A percentile compares a stretch with the other conserved stretches of the same genome.
Evolutionary conservation across 139 green algal genomes (phyloP).

Genomic region (Klebsormidium nitens): DNA sequence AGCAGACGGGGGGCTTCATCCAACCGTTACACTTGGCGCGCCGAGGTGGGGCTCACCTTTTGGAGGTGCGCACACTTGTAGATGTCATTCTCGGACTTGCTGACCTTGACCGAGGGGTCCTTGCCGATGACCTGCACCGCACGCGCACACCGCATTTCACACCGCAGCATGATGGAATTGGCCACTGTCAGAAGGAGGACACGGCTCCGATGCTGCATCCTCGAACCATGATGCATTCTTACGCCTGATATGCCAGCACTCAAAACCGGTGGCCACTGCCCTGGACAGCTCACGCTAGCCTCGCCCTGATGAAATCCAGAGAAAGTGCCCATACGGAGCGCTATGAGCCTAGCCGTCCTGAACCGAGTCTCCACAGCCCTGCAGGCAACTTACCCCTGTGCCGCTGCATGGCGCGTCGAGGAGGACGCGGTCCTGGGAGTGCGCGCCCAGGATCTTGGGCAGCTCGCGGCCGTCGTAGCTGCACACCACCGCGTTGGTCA

Average conservation of each 20-base stretch:
- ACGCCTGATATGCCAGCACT: no score
- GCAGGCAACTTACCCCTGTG: conserved; percentile 68
- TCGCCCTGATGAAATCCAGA: no score
- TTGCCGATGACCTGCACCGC: conserved; percentile 73
- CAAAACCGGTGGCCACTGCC: no score
- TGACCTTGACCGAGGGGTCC: conserved; percentile 87
- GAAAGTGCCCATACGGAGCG: no score
- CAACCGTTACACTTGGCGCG: background rate
- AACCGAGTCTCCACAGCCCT: no score
- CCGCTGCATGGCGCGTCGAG: conserved; percentile 96
- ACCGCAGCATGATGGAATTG: no score
- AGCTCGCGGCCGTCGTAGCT: conserved; percentile 87
- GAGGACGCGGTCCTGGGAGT: conserved; percentile 84
- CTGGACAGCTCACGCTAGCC: no score
- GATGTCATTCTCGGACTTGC: conserved; percentile 84
- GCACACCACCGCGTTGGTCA: conserved; percentile 90
- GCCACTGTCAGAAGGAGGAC: no score
- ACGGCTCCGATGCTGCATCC: no score
- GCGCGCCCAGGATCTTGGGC: conserved; percentile 72
- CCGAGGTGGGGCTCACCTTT: conserved; percentile 54
- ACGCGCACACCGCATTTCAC: no score
- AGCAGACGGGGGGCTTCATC: background rate
- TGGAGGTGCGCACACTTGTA: conserved; percentile 85
- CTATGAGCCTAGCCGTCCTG: no score
- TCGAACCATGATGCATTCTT: no score